Evolutionary conservation across 176 grass and related monocot genomes (phyloP).

Genomic region (Carex cristatella): DNA sequence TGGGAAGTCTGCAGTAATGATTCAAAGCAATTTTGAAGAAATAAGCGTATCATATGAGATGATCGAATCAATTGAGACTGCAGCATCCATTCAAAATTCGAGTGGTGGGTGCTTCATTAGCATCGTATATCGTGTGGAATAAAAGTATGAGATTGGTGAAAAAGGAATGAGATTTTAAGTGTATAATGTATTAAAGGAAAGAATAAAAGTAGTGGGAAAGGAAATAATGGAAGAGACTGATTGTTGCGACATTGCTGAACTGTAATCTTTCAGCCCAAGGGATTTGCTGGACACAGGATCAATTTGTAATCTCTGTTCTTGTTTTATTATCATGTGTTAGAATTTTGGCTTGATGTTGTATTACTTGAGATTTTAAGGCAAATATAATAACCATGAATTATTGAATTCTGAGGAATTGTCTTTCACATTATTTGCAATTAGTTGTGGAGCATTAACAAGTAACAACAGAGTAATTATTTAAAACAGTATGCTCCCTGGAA

Average conservation of each 20-base stretch:
- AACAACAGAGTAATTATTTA: background rate
- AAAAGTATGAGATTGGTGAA: background rate
- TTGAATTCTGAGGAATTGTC: background rate
- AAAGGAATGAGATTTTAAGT: background rate
- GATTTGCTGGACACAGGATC: background rate
- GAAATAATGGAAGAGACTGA: background rate
- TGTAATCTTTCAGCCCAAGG: background rate
- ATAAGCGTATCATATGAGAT: background rate
- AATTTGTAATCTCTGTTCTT: background rate
- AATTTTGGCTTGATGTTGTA: background rate
- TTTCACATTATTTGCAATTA: background rate
- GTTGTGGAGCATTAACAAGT: background rate
- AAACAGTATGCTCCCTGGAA: background rate
- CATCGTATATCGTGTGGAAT: background rate
- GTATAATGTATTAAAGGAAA: background rate
- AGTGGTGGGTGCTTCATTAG: background rate
- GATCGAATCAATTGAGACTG: background rate
- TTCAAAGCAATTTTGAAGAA: background rate
- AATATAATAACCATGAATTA: background rate
- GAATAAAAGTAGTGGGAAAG: background rate
- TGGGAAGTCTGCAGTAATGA: background rate
- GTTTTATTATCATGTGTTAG: background rate
- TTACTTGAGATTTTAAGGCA: background rate
- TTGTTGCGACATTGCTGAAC: background rate
- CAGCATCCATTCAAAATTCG: background rate